Base-by-base conservation (phyloP, 2,329 filamentous ascomycete species). In the Aspergillus sergii region DNA sequence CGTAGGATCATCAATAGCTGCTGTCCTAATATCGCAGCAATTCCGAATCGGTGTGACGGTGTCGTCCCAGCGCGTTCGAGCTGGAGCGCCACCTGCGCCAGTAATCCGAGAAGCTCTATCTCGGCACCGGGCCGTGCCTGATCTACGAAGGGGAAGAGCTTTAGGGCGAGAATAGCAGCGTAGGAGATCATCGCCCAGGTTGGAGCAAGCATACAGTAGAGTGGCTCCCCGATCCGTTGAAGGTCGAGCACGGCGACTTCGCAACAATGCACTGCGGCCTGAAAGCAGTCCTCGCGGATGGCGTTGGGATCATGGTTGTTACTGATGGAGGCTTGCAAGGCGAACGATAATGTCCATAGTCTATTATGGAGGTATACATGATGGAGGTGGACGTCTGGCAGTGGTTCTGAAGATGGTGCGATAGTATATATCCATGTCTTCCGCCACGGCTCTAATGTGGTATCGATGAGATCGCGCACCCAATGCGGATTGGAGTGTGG, bases 181-280 rank as follows among this genome's bases (percentile, higher is more conserved):
- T 75, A 75, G 0, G 72, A 69, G 36, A 74, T 72, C 73, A 76
- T 76, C 0, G 73, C 73, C 73, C 73, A 75, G 0, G 71, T 75
- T 0, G 73, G 73, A n/a, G 73, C 68, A 23, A 76, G 58, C 72
- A 76, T 74, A 28, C 68, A 71, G 50, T 75, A 76, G 14, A 75
- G 45, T 23, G 71, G 68, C 34, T 74, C 72, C 7, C 71, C 73
- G 2, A 73, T 64, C 0, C 26, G 54, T 10, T 66, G 34, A n/a
- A 75, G 53, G 46, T 74, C 72, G 11, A 53, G 62, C 2, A 75
- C 73, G 1, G 71, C 70, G 0, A 69, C 55, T 58, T 74, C 73
- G 26, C 73, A 75, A 26, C 64, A 69, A 54, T 73, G 65, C 1
- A 75, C 64, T 0, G 73, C 73, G 14, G 66, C 65, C 45, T 72